Evolutionary conservation across 2,329 filamentous ascomycete genomes (phyloP).

Genomic region (Trichoderma arundinaceum): DNA sequence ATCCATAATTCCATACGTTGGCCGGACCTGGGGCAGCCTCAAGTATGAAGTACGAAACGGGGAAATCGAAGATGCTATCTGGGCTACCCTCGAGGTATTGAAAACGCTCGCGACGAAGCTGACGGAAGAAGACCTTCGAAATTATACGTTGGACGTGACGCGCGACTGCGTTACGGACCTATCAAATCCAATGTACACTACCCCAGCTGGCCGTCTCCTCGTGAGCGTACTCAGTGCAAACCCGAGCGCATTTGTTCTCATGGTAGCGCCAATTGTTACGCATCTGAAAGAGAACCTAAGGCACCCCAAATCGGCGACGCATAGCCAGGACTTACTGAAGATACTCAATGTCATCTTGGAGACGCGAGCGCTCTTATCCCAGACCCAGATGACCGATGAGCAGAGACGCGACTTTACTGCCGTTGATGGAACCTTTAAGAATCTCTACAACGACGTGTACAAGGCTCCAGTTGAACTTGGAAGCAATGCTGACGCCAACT

Average conservation of each 20-base stretch:
- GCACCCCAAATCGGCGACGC: constrained; percentile 55
- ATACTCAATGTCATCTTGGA: constrained; percentile 59
- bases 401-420: constrained; percentile 48
- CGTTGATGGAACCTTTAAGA: constrained; percentile 47
- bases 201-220: constrained; percentile 58
- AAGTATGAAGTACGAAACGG: constrained; percentile 68
- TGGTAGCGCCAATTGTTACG: constrained; percentile 54
- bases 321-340: constrained; percentile 58
- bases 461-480: constrained; percentile 45
- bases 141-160: constrained; percentile 56
- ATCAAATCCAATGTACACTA: constrained; percentile 58
- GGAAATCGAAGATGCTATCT: constrained; percentile 62
- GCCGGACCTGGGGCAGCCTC: constrained; percentile 63
- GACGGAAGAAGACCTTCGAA: constrained; percentile 50
- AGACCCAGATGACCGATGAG: constrained; percentile 42
- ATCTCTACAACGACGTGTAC: constrained; percentile 53
- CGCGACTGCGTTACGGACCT: constrained; percentile 61
- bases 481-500: constrained; percentile 39
- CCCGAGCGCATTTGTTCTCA: constrained; percentile 54
- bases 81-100: constrained; percentile 61
- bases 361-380: constrained; percentile 50
- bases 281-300: constrained; percentile 58
- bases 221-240: constrained; percentile 58
- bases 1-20: constrained; percentile 55
- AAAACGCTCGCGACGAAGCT: constrained; percentile 55